Evolutionary conservation across 202 grass and related monocot genomes (phyloP), one percentile per base, ranked within the genome.

Genomic region (Tripidium arundinaceum): DNA sequence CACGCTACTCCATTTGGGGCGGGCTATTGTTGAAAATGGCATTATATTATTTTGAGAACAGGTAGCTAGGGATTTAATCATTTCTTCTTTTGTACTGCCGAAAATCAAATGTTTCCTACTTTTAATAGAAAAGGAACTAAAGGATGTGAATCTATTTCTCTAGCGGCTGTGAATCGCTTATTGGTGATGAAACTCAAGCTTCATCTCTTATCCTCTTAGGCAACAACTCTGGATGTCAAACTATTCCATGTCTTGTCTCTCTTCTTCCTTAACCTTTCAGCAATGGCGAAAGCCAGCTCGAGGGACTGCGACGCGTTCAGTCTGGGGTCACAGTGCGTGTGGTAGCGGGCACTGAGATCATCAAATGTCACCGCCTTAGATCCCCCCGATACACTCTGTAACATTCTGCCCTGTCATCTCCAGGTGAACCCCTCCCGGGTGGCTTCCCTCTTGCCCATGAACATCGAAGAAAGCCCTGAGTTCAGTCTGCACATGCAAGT

Each of bases 341-440:
- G 79, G 77, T 94, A 92, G 38, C 85, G 86, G 61, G 63, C 79
- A 18, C 74, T 87, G 40, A 92, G 73, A 79, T 97, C 91, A 26
- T 94, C 82, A 14, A 87, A 87, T 3, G 91, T 90, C 39, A 94
- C 84, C 3, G 81, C 40, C 28, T 90, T 87, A 7, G 85, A 83
- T 64, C n/a, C 94, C 91, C 60, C 94, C 91, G 24, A 94, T 86
- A 81, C 91, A 94, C 73, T 97, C 80, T 5, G 87, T 94, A 34
- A 94, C 91, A 27, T 97, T 89, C 77, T 94, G 85, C 45, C 94
- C 89, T 0, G 91, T 94, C 94, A 97, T 94, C 85, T 97, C 91
- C 65, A 94, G 28, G 62, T 94, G 91, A 81, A 97, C 70, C 11
- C 91, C 94, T 33, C 87, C 87, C 0, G 83, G 89, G 76, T 97